Base-by-base conservation (phyloP, 169 alveolate genomes). In the Plasmodium cynomolgi region DNA sequence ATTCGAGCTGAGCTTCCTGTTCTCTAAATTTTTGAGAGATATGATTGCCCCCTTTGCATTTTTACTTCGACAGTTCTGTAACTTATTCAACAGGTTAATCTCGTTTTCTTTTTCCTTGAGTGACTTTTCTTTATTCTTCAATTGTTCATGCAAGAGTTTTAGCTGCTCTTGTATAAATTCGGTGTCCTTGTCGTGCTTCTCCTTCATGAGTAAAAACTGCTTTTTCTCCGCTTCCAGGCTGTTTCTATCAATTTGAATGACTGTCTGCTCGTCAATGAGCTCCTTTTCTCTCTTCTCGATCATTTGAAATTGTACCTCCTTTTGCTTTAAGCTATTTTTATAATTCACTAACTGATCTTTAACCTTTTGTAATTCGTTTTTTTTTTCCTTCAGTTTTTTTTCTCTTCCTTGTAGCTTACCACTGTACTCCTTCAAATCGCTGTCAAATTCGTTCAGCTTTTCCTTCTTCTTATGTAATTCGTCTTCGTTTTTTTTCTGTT, bases 141-240 rank as follows among this genome's bases (percentile, higher is more conserved):
- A 50, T 23, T 88, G 94, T 29, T 88, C 94, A 88, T 88, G 94
- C 23, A 88, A 54, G n/a, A 88, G 31, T 80, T 88, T 88, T 50
- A 88, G 50, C 73, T 88, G 94, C 72, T 88, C 94, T 80, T 88
- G 94, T 80, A 88, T 88, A 80, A 41, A 88, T 41, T 88, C 94
- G 8, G 94, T 88, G 50, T 88, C 94, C 41, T 88, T 88, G 44
- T 79, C 88, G 82, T 88, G 94, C 20, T 88, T 88, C 83, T 88
- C 94, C 50, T 88, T 88, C 90, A 79, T 88, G 72, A 88, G 56
- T 9, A 88, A 17, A 34, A 88, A 88, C 82, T 88, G 94, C 50
- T 88, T 88, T 80, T 88, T 88, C 72, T 88, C 94, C 50, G 83
- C 94, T 79, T 88, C 94, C 33, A 88, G 71, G 39, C 94, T 88